Base-by-base conservation (phyloP, 768 basidiomycete genomes). In the Ramaria sp. region DNA sequence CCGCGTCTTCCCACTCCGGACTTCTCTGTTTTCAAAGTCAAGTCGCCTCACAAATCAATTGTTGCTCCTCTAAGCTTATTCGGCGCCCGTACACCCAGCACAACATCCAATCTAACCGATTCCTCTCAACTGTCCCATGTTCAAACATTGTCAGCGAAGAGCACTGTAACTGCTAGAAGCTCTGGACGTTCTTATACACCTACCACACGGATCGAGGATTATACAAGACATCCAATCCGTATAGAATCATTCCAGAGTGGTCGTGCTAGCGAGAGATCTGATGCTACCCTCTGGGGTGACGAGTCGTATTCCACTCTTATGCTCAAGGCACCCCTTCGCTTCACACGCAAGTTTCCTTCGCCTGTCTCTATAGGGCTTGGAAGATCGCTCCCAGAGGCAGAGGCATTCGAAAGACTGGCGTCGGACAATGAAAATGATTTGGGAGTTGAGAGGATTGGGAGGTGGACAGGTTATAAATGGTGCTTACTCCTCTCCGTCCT, bases 391-490 rank as follows among this genome's bases (percentile, higher is more conserved):
- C 30, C 13, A 19, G 45, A 50, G 17, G 13, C 24, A n/a, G 47
- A 57, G 31, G 50, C 45, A 17, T 54, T 60, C 33, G 56, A 64
- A 51, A 62, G 66, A 55, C 59, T 65, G 10, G 68, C 65, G 57
- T 61, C 72, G 13, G 71, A 70, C 52, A 71, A 74, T 24, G 70
- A 69, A 4, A 65, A 59, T 27, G 74, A 71, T 1, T 63, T 73
- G 45, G 74, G 71, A n/a, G 60, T 73, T 7, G 71, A 73, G 50
- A 63, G 66, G 34, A 63, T 73, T 13, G 73, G 71, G 34, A 62
- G 68, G n/a, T 86, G 86, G 86, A 81, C 80, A 15, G 54, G 58
- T n/a, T 76, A 76, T 64, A 88, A 86, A 67, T 83, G 80, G 79
- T 74, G 72, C 27, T 67, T 87, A 42, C 63, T 85, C 17, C 48